Evolutionary conservation across 2,329 filamentous ascomycete genomes (phyloP), one percentile per base, ranked within the genome.

Genomic region (Apiospora pterosperma): DNA sequence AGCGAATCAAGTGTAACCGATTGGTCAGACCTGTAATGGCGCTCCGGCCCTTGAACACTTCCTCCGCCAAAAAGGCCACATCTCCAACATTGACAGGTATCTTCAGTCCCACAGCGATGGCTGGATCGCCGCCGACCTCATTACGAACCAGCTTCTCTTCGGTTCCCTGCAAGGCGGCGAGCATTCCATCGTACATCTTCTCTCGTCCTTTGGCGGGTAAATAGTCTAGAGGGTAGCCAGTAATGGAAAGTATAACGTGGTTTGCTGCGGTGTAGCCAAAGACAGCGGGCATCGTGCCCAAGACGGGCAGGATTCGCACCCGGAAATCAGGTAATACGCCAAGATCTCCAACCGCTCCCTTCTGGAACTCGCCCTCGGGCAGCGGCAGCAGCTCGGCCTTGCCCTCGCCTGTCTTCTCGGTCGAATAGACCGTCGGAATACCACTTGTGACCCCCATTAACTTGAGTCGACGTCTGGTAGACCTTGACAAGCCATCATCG

Each of bases 221-320:
- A 75, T 96, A 97, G 68, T 97, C 93, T 59, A 91, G 86, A 0
- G 96, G 96, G 72, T 99, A 99, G 8, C 89, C 92, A 68, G 84
- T 79, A 59, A 98, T 86, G 65, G 88, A 87, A 64, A 97, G 85
- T 69, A 99, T 95, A 66, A 98, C 88, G 75, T 98, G 93, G 77
- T 98, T 99, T 4, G 96, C 96, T 10, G 92, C 88, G 0, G 91
- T 92, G 64, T 97, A 91, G 10, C 96, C 96, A 76, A 99, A 99
- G 0, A 98, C 90, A 2, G 96, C 95, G 0, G 96, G 96, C 94
- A 99, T 97, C 0, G 96, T 99, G 0, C 96, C 96, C 3, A 99
- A 81, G 0, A 99, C 96, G 0, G 96, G 96, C 10, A 99, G 79
- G 64, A 99, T 99, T n/a, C 96, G 86, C 11, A 97, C 92, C 28